These are phyloP conservation scores for Cladosporium sp. DNA, from an alignment of 2,329 filamentous ascomycete genomes.

Conservation along the genomic window DNA sequence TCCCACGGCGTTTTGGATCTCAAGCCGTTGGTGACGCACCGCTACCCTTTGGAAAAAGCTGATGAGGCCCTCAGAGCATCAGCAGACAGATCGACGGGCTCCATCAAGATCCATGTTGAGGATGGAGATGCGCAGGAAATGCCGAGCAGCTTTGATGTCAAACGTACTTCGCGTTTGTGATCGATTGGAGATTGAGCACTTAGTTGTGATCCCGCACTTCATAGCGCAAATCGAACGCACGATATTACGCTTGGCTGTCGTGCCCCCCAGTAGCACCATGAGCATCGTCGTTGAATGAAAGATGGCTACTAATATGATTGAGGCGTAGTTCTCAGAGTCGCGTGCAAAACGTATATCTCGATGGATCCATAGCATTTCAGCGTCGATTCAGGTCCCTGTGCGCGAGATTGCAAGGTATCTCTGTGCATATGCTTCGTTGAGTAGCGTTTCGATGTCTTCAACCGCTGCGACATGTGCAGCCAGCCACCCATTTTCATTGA, in stretches of 20 bases:
- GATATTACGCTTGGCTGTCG: no score
- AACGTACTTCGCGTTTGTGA: not conserved
- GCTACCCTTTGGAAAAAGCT: constrained; percentile 62
- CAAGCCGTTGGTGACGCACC: constrained; percentile 63
- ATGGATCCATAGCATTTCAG: no score
- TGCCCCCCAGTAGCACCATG: no score
- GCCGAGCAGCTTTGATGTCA: not conserved
- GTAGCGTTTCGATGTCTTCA: not conserved
- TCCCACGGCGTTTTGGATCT: constrained; percentile 61
- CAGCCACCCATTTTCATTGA: not conserved
- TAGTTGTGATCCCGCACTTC: no score
- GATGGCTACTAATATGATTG: no score
- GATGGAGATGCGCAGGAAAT: constrained; percentile 37
- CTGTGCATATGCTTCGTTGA: not conserved
- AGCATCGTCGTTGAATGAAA: no score
- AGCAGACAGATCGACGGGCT: constrained; percentile 53
- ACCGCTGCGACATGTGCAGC: not conserved
- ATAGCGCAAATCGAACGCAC: no score
- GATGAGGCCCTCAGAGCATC: constrained; percentile 58
- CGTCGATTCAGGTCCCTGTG: not conserved
- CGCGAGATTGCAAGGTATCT: not conserved
- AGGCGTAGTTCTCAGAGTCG: no score
- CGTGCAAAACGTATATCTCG: no score
- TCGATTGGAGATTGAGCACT: no score
- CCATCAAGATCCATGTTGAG: constrained; percentile 62